Conservation (phyloP, 2,329 filamentous ascomycete species). For the Fusarium sublunatum region DNA sequence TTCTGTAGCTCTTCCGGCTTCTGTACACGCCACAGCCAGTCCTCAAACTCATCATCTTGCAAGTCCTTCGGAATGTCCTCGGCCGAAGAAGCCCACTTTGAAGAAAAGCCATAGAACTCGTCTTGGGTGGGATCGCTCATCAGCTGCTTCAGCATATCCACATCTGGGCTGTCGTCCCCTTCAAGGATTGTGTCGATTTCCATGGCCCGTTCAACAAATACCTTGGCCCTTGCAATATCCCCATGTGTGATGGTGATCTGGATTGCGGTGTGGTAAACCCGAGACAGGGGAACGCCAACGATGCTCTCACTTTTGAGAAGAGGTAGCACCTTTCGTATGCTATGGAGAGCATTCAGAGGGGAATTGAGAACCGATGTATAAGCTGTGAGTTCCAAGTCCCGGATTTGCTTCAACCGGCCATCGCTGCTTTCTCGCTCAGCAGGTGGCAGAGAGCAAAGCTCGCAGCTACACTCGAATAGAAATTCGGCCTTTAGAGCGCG, state of each 20-base stretch:
- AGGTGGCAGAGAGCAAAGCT: no score
- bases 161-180: neutral
- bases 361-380: no score
- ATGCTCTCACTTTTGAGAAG: neutral
- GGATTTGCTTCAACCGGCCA: no score
- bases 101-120: neutral
- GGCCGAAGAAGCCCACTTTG: neutral
- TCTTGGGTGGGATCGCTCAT: neutral
- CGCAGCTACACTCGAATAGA: constrained; percentile 15
- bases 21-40: constrained; percentile 15
- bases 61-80: neutral
- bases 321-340: neutral
- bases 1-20: neutral
- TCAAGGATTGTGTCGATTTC: neutral
- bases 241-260: neutral
- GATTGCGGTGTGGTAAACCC: neutral
- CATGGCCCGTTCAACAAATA: constrained; percentile 8
- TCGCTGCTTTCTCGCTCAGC: no score
- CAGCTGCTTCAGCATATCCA: neutral
- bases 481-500: neutral
- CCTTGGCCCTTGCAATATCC: constrained; percentile 17
- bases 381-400: no score
- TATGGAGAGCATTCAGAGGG: no score
- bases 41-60: neutral
- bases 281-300: neutral